These are phyloP conservation scores for Thermothelomyces thermophilus DNA, from an alignment of 2,329 filamentous ascomycete species.

Conservation along the genomic window DNA sequence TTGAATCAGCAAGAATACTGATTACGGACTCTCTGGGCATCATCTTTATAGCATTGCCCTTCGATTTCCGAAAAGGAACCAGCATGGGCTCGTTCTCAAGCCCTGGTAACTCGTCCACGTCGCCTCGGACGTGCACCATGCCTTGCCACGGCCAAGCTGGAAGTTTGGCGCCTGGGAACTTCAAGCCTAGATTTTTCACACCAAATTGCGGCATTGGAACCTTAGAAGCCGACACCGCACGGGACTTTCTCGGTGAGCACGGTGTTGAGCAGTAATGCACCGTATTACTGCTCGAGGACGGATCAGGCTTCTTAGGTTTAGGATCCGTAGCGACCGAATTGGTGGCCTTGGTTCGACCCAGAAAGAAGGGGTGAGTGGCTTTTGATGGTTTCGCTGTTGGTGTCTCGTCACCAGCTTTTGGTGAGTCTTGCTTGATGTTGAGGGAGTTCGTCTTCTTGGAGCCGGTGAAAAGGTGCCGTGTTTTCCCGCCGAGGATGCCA, in stretches of 20 bases:
- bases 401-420: constrained; percentile 27
- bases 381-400: constrained; percentile 27
- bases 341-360: constrained; percentile 29
- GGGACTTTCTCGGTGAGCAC: constrained; percentile 42
- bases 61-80: constrained; percentile 39
- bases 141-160: constrained; percentile 66
- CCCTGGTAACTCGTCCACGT: not conserved
- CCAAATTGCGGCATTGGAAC: constrained; percentile 38
- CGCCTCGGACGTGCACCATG: constrained; percentile 56
- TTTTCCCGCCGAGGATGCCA: constrained; percentile 45
- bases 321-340: constrained; percentile 7
- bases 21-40: constrained; percentile 39
- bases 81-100: constrained; percentile 1
- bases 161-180: constrained; percentile 58
- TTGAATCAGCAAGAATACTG: constrained; percentile 28
- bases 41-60: constrained; percentile 41
- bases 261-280: constrained; percentile 48
- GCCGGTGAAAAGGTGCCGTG: constrained; percentile 26
- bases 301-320: constrained; percentile 12
- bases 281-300: constrained; percentile 22
- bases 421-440: not conserved
- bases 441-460: not conserved
- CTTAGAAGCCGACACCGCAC: constrained; percentile 24
- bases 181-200: constrained; percentile 41
- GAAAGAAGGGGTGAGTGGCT: constrained; percentile 39